A percentile compares a stretch with the other conserved stretches of the same genome.
Conservation (phyloP, 345 rosid genomes). For the Gossypium rotundifolium region DNA sequence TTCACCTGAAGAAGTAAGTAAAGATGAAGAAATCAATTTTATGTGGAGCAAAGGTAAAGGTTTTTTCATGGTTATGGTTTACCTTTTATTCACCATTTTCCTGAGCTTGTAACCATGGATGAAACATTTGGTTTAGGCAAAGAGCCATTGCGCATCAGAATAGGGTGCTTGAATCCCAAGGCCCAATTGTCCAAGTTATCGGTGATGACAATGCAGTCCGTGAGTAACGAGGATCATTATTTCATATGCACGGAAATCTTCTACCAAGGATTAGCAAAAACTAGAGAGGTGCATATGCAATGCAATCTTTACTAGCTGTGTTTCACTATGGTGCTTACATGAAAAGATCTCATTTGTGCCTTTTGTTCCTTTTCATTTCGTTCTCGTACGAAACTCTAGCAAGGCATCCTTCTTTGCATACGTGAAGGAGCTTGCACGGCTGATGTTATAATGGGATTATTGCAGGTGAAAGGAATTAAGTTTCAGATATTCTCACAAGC, state of each 20-base stretch:
- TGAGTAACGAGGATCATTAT: slow-evolving; percentile 36
- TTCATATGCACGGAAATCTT: slow-evolving; percentile 45
- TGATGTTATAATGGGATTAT: slow-evolving; percentile 41
- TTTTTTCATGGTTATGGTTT: not conserved
- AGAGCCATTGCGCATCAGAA: slow-evolving; percentile 48
- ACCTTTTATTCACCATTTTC: not conserved
- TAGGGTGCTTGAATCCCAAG: slow-evolving; percentile 43
- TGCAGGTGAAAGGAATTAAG: slow-evolving; percentile 39
- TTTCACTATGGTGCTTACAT: not conserved
- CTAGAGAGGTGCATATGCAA: slow-evolving; percentile 26
- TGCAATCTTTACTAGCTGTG: not conserved
- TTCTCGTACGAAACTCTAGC: slow-evolving; percentile 25
- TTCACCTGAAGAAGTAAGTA: slow-evolving; percentile 69
- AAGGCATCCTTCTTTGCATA: slow-evolving; percentile 42
- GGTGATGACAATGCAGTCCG: slow-evolving; percentile 41
- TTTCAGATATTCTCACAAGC: not conserved
- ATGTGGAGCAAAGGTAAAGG: slow-evolving; percentile 47
- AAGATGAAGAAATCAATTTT: slow-evolving; percentile 60
- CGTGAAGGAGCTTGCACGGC: slow-evolving; percentile 52
- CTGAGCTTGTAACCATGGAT: not conserved
- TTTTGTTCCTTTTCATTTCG: not conserved
- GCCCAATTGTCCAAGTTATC: slow-evolving; percentile 34
- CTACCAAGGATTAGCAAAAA: slow-evolving; percentile 20
- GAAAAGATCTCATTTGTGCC: not conserved
- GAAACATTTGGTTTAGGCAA: slow-evolving; percentile 29